phyloP scores from a whole-genome alignment of 108 stramenopile genomes.

The Cylindrotheca closterium region DNA sequence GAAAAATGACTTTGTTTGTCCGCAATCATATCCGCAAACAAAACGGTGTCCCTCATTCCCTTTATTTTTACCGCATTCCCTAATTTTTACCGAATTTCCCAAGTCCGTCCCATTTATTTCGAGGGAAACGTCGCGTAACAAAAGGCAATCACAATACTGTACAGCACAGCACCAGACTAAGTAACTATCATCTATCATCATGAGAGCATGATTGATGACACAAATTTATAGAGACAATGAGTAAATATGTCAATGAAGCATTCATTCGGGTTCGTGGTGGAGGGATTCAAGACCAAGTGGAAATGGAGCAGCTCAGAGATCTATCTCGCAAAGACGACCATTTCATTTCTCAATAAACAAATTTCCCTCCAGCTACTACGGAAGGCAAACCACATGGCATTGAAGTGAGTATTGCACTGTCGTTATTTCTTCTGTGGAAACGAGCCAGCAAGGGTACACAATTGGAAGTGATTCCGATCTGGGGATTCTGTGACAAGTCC shows the following conservation, averaged over 20 bases:
- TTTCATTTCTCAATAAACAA: conserved; percentile 44
- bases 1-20: no score
- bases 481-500: conserved; percentile 48
- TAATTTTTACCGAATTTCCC: no score
- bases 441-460: conserved; percentile 2
- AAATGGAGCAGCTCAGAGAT: conserved; percentile 15
- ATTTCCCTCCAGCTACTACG: background rate
- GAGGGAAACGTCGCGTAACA: no score
- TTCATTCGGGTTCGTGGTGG: conserved; percentile 17
- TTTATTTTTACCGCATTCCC: no score
- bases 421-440: conserved; percentile 52
- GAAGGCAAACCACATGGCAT: conserved; percentile 65
- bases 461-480: conserved; percentile 47
- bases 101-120: no score
- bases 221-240: conserved; percentile 1
- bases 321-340: conserved; percentile 24
- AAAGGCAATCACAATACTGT: no score
- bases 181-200: no score
- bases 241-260: conserved; percentile 9
- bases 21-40: no score
- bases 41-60: no score
- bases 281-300: background rate
- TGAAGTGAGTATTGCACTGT: conserved; percentile 59
- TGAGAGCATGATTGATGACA: no score
- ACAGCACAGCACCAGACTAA: no score